Evolutionary conservation across 345 rosid species (phyloP), one percentile per base, ranked within the genome.

Genomic region (Linum usitatissimum): DNA sequence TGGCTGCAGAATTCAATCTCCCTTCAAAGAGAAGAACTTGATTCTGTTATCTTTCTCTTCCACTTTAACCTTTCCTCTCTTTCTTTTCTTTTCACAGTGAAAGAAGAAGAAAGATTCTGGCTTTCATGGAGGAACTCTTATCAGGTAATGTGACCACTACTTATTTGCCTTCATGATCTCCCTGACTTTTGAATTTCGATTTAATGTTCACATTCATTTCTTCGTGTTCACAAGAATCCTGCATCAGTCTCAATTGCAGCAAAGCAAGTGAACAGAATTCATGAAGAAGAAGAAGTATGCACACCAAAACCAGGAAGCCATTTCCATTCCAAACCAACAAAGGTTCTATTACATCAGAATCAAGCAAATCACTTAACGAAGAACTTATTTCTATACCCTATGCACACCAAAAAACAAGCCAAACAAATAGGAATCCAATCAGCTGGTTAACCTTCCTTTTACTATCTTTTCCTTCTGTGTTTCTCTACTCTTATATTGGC

Each of bases 401-500:
- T 77, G 76, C 82, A 82, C 81, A 74, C 76, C 20, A 48, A 34
- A 34, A 34, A 5, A 75, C n/a, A 73, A 73, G 65, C 69, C n/a
- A n/a, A 67, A 68, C 53, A 71, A 64, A 62, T 63, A 61, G 71
- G 67, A 79, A 73, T 42, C 80, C 73, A 68, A 71, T 65, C 79
- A 64, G 65, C 80, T 71, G 84, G 83, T 81, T 80, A 79, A 73
- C 72, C 84, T 79, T 79, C 74, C 80, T 73, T 73, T 68, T 59
- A 34, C 58, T 60, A 18, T 55, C 31, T 45, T 61, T 31, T 65
- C 62, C 55, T 62, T 66, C 38, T 64, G 45, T 57, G 53, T 67
- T 68, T 53, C 55, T 57, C 62, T 45, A 31, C 69, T 71, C 55
- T 71, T 75, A 75, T 83, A 62, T 70, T 66, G 88, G 82, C 86